Evolutionary conservation across 2,329 filamentous ascomycete genomes (phyloP), one percentile per base, ranked within the genome.

Genomic region (Raffaelea deltoideospora): DNA sequence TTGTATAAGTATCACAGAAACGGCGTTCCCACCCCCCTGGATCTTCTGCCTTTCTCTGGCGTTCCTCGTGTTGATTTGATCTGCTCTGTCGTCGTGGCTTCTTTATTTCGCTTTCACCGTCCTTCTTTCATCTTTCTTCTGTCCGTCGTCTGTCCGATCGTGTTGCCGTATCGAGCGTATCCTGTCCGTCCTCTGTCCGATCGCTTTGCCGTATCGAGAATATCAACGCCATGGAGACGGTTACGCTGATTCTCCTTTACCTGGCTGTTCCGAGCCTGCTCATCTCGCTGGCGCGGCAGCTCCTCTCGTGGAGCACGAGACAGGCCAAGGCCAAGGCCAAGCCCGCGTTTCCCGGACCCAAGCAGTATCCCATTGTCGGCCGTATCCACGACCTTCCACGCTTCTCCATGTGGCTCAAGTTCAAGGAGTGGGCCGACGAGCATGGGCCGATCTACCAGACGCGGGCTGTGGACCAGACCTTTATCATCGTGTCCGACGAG

Each of bases 371-470:
- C 28, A 47, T 68, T 18, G 50, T 68, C 15, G 64, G 64, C 22
- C 58, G 64, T 33, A 55, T 67, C 13, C 64, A 67, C 43, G 64
- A 68, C 41, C 44, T 68, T 2, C 59, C 64, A 9, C 55, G 59
- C 30, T 60, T 63, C 39, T 50, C 52, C 18, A 52, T 66, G 48
- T 67, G 64, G 64, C 56, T 65, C 45, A 67, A 67, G 50, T 65
- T 67, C 48, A 60, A 63, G 44, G 59, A 63, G 43, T 64, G 60
- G 61, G 58, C 57, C 11, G 54, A 61, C 35, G 49, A 50, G 15
- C 53, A 57, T 33, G 61, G 61, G 0, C 60, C 60, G 3, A 63
- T 64, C 41, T 64, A 59, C 46, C 52, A 62, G 46, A 62, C 58
- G 5, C 55, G 51, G 31, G 56, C 56, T 37, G 45, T 58, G 24